phyloP scores from a whole-genome alignment of 1,139 yeast species.

The Pichiaceae sp. region DNA sequence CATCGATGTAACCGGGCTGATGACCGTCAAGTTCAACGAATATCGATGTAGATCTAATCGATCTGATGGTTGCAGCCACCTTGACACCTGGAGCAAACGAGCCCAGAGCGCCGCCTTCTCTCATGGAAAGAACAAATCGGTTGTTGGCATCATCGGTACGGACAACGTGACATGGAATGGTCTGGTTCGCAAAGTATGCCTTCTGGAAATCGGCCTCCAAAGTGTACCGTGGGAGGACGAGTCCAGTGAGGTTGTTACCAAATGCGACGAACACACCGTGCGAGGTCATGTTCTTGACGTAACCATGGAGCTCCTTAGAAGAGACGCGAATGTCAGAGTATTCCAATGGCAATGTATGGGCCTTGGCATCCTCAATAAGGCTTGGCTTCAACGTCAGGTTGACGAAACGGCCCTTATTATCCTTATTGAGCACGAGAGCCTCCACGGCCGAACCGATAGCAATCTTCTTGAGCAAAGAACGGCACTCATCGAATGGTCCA shows the following conservation, averaged over 20 bases:
- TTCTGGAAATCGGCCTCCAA: slow-evolving; percentile 51
- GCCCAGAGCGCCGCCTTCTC: slow-evolving; percentile 29
- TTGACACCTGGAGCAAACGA: slow-evolving; percentile 54
- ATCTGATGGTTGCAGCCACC: slow-evolving; percentile 53
- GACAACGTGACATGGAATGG: slow-evolving; percentile 57
- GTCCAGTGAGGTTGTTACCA: slow-evolving; percentile 73
- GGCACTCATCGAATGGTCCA: slow-evolving; percentile 64
- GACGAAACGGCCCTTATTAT: slow-evolving; percentile 49
- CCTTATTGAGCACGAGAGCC: slow-evolving; percentile 63
- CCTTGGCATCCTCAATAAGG: slow-evolving; percentile 56
- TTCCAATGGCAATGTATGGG: slow-evolving; percentile 43
- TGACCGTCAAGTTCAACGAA: slow-evolving; percentile 73
- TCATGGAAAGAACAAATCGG: slow-evolving; percentile 60
- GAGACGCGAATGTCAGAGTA: slow-evolving; percentile 50
- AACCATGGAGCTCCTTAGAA: slow-evolving; percentile 56
- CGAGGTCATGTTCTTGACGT: slow-evolving; percentile 65
- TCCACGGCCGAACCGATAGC: slow-evolving; percentile 53
- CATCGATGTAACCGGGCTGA: slow-evolving; percentile 72
- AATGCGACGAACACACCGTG: slow-evolving; percentile 81
- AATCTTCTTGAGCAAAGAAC: slow-evolving; percentile 50
- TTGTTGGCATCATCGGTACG: slow-evolving; percentile 59
- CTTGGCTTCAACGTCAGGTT: slow-evolving; percentile 59
- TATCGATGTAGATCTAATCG: slow-evolving; percentile 67
- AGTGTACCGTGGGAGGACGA: slow-evolving; percentile 72
- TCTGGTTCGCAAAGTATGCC: slow-evolving; percentile 50